phyloP scores from a whole-genome alignment of 495 filamentous ascomycete genomes.

The Hamigera avellanea region DNA sequence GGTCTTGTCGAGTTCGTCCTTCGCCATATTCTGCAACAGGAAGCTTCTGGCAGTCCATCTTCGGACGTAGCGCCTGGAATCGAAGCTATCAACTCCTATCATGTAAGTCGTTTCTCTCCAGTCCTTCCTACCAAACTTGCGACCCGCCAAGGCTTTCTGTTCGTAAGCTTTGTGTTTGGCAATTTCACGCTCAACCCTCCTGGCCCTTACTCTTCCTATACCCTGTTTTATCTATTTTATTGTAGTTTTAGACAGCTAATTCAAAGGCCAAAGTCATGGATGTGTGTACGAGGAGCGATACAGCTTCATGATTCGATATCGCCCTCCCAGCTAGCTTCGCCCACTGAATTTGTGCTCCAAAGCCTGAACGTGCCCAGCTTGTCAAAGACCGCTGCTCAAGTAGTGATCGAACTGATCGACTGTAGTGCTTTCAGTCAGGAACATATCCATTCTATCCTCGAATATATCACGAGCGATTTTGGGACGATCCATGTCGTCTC shows the following conservation, averaged over 20 bases:
- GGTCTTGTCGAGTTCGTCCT: constrained; percentile 26
- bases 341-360: constrained; percentile 11
- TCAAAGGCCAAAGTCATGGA: constrained; percentile 13
- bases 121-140: no score
- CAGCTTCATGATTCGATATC: constrained; percentile 11
- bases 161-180: no score
- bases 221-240: no score
- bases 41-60: constrained; percentile 10
- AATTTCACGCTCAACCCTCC: no score
- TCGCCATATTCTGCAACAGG: constrained; percentile 19
- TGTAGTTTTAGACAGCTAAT: no score
- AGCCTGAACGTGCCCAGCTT: constrained; percentile 16
- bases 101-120: constrained; percentile 13
- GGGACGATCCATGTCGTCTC: constrained; percentile 25
- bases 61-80: constrained; percentile 12
- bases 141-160: no score
- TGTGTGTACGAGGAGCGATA: constrained; percentile 13
- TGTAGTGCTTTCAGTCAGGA: constrained; percentile 9
- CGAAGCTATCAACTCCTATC: constrained; percentile 27
- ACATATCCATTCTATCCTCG: constrained; percentile 14
- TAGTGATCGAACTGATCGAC: constrained; percentile 20
- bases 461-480: constrained; percentile 23
- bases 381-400: constrained; percentile 19
- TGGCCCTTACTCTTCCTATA: no score
- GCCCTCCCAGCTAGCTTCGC: constrained; percentile 7